Evolutionary conservation across 768 basidiomycete genomes (phyloP), one percentile per base, ranked within the genome.

Genomic region (Naganishia kalamii): DNA sequence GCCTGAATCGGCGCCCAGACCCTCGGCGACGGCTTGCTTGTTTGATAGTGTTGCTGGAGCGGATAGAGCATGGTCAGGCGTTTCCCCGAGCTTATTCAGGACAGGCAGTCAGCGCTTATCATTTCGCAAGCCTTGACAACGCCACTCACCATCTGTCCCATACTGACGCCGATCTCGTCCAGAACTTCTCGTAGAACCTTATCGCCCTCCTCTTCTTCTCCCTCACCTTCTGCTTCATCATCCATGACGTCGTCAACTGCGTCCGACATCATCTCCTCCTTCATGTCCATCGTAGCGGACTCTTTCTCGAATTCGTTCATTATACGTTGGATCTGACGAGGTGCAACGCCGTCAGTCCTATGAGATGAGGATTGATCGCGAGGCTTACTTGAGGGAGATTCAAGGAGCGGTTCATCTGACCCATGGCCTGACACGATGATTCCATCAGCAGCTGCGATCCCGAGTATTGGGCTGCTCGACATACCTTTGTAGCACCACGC

Each of bases 211-310:
- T 88, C 88, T 71, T 97, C 96, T 78, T 98, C 94, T 57, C 94
- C 94, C 72, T 93, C 93, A 32, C 79, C 80, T 15, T 92, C 92
- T 33, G 75, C 78, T 61, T 79, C 78, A 21, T 88, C 87, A 69
- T 93, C 90, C 88, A 97, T 94, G 52, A 88, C 93, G 71, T 97
- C 94, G 79, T 98, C 96, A 17, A 98, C 89, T 15, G 92, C 88
- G 67, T 98, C 96, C 23, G 89, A 90, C 96, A 97, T 99, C 90
- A 98, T 97, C 77, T 96, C 94, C 80, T 97, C 96, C 78, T 97
- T 99, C 96, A 99, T 98, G 79, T 99, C 96, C 96, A 99, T 99
- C 80, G 87, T 91, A 4, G 91, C 86, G 71, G 88, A 94, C 80
- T 99, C 96, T 73, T 86, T 88, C 81, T 99, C 96, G 72, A 99